phyloP scores from a whole-genome alignment of 1,139 yeast species.

The Zygotorulaspora mrakii region DNA sequence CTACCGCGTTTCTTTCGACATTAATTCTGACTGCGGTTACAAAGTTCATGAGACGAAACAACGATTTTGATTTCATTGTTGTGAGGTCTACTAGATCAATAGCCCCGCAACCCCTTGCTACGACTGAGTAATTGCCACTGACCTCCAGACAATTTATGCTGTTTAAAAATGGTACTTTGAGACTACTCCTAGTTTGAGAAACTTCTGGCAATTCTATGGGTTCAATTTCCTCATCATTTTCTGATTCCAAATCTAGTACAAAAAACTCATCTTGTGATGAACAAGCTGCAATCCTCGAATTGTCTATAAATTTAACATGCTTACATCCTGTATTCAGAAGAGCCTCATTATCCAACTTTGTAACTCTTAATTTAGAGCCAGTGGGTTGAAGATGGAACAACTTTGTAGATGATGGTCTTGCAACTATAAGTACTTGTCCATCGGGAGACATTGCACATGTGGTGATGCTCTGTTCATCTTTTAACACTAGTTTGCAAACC shows the following conservation, averaged over 20 bases:
- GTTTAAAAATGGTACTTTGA: conserved; percentile 39
- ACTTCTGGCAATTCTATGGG: conserved; percentile 40
- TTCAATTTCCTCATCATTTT: conserved; percentile 41
- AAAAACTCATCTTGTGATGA: conserved; percentile 65
- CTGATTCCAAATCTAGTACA: conserved; percentile 45
- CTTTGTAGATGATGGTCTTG: conserved; percentile 66
- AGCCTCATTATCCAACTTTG: conserved; percentile 50
- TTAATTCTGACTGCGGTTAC: conserved; percentile 66
- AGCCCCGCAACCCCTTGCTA: conserved; percentile 62
- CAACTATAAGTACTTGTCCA: conserved; percentile 65
- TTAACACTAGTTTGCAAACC: conserved; percentile 60
- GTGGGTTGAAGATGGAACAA: conserved; percentile 53
- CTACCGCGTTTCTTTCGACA: conserved; percentile 45
- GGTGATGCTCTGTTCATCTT: conserved; percentile 79
- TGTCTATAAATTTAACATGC: conserved; percentile 43
- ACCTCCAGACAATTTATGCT: conserved; percentile 52
- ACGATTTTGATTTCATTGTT: conserved; percentile 27
- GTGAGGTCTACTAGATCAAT: conserved; percentile 51
- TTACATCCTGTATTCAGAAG: conserved; percentile 52
- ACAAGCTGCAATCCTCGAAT: conserved; percentile 51
- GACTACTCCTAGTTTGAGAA: conserved; percentile 32
- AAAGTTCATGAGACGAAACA: conserved; percentile 53
- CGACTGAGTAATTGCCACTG: conserved; percentile 46
- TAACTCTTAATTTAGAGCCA: conserved; percentile 45
- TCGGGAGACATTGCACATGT: conserved; percentile 63